Conservation (phyloP, 2,329 filamentous ascomycete genomes). For the Fusarium beomiforme region DNA sequence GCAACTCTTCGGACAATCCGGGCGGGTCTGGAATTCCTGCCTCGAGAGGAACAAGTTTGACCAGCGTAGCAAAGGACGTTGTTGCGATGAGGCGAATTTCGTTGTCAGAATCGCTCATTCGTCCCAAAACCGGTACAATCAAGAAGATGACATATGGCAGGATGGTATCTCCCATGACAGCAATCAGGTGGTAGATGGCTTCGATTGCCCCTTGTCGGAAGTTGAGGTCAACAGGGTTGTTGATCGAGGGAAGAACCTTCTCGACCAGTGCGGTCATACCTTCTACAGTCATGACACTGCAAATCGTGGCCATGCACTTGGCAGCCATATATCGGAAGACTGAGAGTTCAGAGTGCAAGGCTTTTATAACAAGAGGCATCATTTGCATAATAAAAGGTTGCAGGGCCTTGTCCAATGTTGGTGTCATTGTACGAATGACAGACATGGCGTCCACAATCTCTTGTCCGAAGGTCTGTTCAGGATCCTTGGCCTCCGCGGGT, state of each 20-base stretch:
- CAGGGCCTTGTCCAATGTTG: conserved; percentile 81
- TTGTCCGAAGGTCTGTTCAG: conserved; percentile 82
- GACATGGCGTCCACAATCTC: conserved; percentile 95
- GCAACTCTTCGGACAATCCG: conserved; percentile 85
- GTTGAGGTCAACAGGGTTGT: conserved; percentile 86
- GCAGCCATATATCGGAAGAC: conserved; percentile 97
- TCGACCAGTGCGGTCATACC: conserved; percentile 97
- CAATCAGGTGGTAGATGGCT: conserved; percentile 94
- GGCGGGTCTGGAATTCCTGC: conserved; percentile 97
- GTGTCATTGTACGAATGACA: conserved; percentile 89
- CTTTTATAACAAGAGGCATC: conserved; percentile 86
- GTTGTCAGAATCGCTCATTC: conserved; percentile 98
- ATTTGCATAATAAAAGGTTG: conserved; percentile 84
- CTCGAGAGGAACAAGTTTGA: conserved; percentile 96
- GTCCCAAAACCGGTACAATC: conserved; percentile 93
- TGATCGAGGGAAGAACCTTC: conserved; percentile 90
- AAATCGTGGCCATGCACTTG: conserved; percentile 96
- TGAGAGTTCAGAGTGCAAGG: conserved; percentile 86
- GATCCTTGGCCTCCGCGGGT: conserved; percentile 76
- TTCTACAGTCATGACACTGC: conserved; percentile 93
- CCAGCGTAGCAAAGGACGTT: conserved; percentile 94
- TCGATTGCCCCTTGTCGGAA: conserved; percentile 94
- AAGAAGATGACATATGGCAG: conserved; percentile 98
- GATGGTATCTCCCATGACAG: conserved; percentile 97
- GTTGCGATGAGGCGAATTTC: conserved; percentile 94